These are phyloP conservation scores for Acacia acuminata DNA, from an alignment of 306 rosid genomes.

Conservation along the genomic window DNA sequence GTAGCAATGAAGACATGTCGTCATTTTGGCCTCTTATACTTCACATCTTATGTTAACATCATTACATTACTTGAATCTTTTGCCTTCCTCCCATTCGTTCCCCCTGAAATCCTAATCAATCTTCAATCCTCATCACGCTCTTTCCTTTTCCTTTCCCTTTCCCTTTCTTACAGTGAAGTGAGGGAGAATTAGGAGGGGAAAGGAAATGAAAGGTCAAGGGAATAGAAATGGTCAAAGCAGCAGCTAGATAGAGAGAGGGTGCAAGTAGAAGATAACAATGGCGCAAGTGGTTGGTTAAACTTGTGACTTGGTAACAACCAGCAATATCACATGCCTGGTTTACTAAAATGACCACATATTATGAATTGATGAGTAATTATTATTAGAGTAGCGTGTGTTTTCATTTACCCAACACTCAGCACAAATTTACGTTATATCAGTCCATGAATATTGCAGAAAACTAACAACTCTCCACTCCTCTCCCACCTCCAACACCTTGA, in stretches of 20 bases:
- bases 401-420: not conserved
- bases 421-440: not conserved
- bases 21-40: not conserved
- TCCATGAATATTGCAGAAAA: not conserved
- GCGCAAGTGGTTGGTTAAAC: conserved; percentile 12
- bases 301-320: conserved; percentile 45
- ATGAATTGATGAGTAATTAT: not conserved
- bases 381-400: not conserved
- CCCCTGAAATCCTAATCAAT: not conserved
- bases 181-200: not conserved
- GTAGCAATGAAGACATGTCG: not conserved
- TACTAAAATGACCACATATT: not conserved
- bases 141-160: no score
- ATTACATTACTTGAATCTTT: not conserved
- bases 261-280: not conserved
- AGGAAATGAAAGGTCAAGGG: not conserved
- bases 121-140: not conserved
- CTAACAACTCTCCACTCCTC: not conserved
- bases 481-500: not conserved
- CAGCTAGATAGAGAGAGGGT: not conserved
- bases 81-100: not conserved
- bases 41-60: not conserved
- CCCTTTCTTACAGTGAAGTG: no score
- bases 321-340: conserved; percentile 34
- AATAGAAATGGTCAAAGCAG: not conserved